Base-by-base conservation (phyloP, 2,329 filamentous ascomycete species). In the Huntiella abstrusa region DNA sequence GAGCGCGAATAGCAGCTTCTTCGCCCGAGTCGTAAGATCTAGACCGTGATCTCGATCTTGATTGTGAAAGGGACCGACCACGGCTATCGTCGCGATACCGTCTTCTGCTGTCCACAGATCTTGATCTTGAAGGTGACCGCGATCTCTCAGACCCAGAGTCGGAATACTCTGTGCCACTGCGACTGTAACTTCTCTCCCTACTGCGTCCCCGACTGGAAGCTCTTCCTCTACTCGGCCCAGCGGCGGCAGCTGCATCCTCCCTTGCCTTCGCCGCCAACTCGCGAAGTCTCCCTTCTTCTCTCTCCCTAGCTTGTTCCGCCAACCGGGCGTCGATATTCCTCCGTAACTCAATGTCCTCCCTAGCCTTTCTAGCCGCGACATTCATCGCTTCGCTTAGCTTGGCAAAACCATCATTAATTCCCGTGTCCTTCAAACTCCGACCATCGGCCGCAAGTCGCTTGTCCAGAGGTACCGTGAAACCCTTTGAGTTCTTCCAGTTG, bases 401-500 rank as follows among this genome's bases (percentile, higher is more conserved):
- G 2, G 88, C 88, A 58, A 98, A 96, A 59, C 95, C 96, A 68
- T 98, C 91, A 63, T 94, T 96, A 64, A 98, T 96, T 5, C 85
- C 81, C 37, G 94, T 77, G 59, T 98, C 91, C 60, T 95, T 86
- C 52, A 98, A 60, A 1, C 85, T 85, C 56, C 91, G 74, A 10
- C 91, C 91, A 60, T 96, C 88, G 6, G 91, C 88, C 13, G 91
- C 91, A 54, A 98, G 65, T 58, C 91, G 80, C 67, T 98, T 98
- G 61, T 98, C 91, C 44, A 98, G 63, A 0, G 91, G 85, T 1
- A 98, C 84, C 0, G 91, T 98, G 58, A 94, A 98, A 56, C 91
- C 91, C 66, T 96, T 96, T 1, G 88, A 84, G 60, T 98, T 98
- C 73, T 98, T 98, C 91, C 91, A 98, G 62, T 96, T 96, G 15